phyloP scores from a whole-genome alignment of 2,329 filamentous ascomycete genomes.

The Cercospora berteroae region DNA sequence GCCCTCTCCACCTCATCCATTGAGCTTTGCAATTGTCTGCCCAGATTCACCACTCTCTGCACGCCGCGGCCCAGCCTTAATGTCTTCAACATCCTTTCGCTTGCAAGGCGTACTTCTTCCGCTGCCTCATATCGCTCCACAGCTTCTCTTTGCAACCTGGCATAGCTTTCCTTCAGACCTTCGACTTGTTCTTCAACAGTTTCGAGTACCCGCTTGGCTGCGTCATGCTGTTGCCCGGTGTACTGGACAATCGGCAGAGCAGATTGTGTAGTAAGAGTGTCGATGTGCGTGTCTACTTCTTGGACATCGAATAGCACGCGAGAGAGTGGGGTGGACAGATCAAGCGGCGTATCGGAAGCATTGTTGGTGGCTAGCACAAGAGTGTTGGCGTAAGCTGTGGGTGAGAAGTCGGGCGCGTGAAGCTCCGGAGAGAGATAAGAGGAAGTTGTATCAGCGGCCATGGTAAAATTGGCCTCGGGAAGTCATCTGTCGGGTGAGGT shows the following conservation, averaged over 20 bases:
- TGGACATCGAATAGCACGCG: constrained; percentile 94
- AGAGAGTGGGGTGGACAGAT: constrained; percentile 90
- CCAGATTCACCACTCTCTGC: constrained; percentile 74
- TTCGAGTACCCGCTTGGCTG: constrained; percentile 68
- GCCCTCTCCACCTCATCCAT: constrained; percentile 60
- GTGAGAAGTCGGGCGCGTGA: constrained; percentile 61
- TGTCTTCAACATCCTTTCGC: constrained; percentile 76
- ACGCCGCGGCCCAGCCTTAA: constrained; percentile 74
- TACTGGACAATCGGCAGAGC: constrained; percentile 78
- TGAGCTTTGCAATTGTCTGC: constrained; percentile 83
- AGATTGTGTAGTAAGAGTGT: constrained; percentile 79
- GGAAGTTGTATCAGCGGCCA: constrained; percentile 11
- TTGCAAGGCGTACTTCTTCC: constrained; percentile 74
- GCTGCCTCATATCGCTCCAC: constrained; percentile 81
- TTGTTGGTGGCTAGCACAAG: constrained; percentile 91
- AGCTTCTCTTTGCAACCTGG: constrained; percentile 81
- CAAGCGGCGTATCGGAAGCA: constrained; percentile 80
- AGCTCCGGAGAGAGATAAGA: constrained; percentile 18
- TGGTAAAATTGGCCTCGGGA: background rate
- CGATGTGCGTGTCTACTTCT: constrained; percentile 94
- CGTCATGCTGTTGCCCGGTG: constrained; percentile 70
- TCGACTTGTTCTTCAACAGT: constrained; percentile 78
- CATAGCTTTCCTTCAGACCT: constrained; percentile 79
- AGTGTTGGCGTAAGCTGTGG: constrained; percentile 79
- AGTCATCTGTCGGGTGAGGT: background rate